These are phyloP conservation scores for Yueomyces sp. DNA, from an alignment of 805 yeast species.

Conservation along the genomic window DNA sequence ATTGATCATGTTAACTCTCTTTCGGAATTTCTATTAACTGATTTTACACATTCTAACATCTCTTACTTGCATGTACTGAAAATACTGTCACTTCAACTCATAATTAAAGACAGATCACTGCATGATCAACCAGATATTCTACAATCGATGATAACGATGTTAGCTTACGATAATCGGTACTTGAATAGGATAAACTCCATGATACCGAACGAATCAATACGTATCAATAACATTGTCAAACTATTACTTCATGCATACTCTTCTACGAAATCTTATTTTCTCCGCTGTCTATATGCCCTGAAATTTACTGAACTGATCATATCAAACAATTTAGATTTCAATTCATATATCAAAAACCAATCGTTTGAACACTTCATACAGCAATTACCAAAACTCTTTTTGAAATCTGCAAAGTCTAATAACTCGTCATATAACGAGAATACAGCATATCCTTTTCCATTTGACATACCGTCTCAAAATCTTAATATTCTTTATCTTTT, in stretches of 20 bases:
- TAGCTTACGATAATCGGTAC: constrained; percentile 16
- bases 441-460: neutral
- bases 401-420: too few species aligned
- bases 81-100: constrained; percentile 16
- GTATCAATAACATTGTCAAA: constrained; percentile 13
- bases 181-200: constrained; percentile 1
- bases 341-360: constrained; percentile 14
- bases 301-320: constrained; percentile 20
- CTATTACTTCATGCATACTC: constrained; percentile 16
- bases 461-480: too few species aligned
- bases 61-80: constrained; percentile 16
- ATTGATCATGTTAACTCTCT: constrained; percentile 4
- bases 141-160: constrained; percentile 8
- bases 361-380: neutral
- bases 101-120: constrained; percentile 8
- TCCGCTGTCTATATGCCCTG: constrained; percentile 16
- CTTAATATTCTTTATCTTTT: neutral
- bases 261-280: constrained; percentile 3
- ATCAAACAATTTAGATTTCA: constrained; percentile 12
- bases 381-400: neutral
- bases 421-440: too few species aligned
- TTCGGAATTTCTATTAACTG: constrained; percentile 13
- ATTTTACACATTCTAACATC: constrained; percentile 11
- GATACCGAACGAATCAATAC: constrained; percentile 6
- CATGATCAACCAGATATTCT: neutral